Base-by-base conservation (phyloP, 495 filamentous ascomycete species). In the Talaromyces borbonicus region DNA sequence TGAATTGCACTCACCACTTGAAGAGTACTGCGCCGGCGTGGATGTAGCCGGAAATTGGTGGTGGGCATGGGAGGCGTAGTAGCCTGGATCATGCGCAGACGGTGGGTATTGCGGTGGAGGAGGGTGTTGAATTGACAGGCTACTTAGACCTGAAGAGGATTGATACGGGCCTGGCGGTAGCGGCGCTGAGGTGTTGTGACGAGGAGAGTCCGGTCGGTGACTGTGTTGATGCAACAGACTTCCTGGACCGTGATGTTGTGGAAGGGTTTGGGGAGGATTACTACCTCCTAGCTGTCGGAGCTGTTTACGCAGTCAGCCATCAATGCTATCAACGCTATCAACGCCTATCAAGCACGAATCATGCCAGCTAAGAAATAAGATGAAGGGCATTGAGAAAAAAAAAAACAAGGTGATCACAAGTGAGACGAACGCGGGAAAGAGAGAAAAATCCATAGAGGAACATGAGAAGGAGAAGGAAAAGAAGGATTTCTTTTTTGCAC, bases 21-120 rank as follows among this genome's bases (percentile, higher is more conserved):
- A 81, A 33, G 83, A 78, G 59, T 87, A 90, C 61, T 79, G 79
- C 56, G 75, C 78, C 20, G 80, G 76, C 29, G 78, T 76, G 64
- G 73, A 76, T 47, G 77, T 56, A 16, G 85, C 81, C 58, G 82
- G 80, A 67, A 90, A 90, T 18, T 84, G 74, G 55, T n/a, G n/a
- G n/a, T 75, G 78, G 35, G 77, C 75, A 57, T 88, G 81, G 46
- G 78, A 53, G 24, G 71, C 59, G 70, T 86, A 90, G 60, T 87
- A 88, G n/a, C 72, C 50, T 63, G 66, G 54, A 36, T 90, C 85
- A 63, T 81, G 81, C 35, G 75, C 52, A 49, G 78, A 72, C 49
- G 72, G 73, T 41, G 71, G 76, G 63, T 84, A 85, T 36, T 55
- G 63, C 8, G 38, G 38, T 26, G 44, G 29, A 49, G 64, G 60